Conservation (phyloP, 164 flowering plant genomes). For the Tetracentron sinense region DNA sequence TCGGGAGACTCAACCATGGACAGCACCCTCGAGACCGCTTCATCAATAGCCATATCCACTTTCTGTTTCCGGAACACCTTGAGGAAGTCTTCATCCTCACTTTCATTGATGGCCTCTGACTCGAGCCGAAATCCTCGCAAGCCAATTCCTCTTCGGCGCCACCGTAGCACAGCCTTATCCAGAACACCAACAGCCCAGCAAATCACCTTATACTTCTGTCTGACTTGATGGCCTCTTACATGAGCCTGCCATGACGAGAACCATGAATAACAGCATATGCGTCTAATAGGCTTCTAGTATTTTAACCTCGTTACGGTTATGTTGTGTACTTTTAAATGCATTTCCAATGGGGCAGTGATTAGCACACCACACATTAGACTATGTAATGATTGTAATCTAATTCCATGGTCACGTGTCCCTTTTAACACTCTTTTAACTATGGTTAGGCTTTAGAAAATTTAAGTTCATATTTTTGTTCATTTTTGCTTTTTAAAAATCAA, state of each 20-base stretch:
- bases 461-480: too few relatives aligned
- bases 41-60: conserved; percentile 67
- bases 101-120: conserved; percentile 46
- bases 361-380: too few relatives aligned
- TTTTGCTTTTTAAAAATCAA: too few relatives aligned
- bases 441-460: too few relatives aligned
- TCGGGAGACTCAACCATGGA: conserved; percentile 82
- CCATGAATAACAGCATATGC: neutral
- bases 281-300: too few relatives aligned
- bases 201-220: conserved; percentile 71
- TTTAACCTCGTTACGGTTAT: too few relatives aligned
- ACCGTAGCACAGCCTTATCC: conserved; percentile 78
- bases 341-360: too few relatives aligned
- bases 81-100: conserved; percentile 78
- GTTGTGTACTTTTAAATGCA: too few relatives aligned
- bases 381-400: too few relatives aligned
- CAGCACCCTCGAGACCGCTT: conserved; percentile 73
- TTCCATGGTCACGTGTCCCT: too few relatives aligned
- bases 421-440: too few relatives aligned
- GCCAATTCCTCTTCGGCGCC: conserved; percentile 89
- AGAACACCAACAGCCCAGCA: conserved; percentile 86
- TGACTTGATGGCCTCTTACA: conserved; percentile 88
- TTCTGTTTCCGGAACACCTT: conserved; percentile 77
- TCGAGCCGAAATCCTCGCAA: conserved; percentile 68
- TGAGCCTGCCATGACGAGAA: conserved; percentile 62